Conservation (phyloP, 169 alveolate species). For the Babesia ovata region DNA sequence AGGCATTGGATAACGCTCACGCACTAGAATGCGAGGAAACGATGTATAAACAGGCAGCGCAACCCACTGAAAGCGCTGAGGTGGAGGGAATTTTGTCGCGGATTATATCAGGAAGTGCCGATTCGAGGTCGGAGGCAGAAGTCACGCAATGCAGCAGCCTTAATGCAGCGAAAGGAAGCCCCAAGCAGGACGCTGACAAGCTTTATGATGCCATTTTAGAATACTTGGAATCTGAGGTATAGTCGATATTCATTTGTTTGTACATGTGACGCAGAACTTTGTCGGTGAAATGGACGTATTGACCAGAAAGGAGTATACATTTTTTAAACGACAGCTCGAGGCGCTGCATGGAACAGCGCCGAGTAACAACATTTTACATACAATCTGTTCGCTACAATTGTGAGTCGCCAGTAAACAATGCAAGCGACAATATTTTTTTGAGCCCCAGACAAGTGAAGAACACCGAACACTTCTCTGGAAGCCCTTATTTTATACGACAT, state of each 20-base stretch:
- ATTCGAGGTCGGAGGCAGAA: background rate
- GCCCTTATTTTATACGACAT: too few relatives aligned
- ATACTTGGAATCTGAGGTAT: conserved; percentile 27
- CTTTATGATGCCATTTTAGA: background rate
- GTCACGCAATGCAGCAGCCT: background rate
- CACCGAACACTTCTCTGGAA: too few relatives aligned
- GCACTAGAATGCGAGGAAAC: background rate
- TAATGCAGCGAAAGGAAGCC: background rate
- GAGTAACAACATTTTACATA: too few relatives aligned
- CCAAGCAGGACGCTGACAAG: background rate
- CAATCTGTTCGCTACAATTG: too few relatives aligned
- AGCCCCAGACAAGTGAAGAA: too few relatives aligned
- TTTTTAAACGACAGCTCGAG: conserved; percentile 12
- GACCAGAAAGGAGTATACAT: background rate
- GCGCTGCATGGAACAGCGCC: too few relatives aligned
- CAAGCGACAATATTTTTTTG: too few relatives aligned
- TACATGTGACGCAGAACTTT: conserved; percentile 9
- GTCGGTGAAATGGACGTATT: conserved; percentile 7
- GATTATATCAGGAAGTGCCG: background rate
- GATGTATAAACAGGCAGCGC: too few relatives aligned
- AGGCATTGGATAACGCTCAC: too few relatives aligned
- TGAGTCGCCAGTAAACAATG: too few relatives aligned
- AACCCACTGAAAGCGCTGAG: too few relatives aligned
- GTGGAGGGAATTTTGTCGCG: background rate
- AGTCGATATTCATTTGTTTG: background rate